These are phyloP conservation scores for Selaginella tamariscina DNA, from an alignment of 75 land plant genomes.

Conservation along the genomic window DNA sequence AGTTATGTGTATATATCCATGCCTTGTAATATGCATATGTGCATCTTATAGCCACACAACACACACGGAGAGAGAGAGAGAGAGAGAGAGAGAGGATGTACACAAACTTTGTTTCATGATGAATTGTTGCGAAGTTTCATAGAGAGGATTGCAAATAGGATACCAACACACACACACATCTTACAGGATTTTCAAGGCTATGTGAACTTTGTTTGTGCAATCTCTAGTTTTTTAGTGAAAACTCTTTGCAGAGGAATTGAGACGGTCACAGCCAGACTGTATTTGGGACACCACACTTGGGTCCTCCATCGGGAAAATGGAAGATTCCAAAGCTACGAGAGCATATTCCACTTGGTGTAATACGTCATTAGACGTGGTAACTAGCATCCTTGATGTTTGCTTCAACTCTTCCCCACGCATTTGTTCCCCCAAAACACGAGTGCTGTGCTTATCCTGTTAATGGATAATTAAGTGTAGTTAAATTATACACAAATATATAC, in stretches of 20 bases:
- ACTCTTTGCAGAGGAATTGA: slow-evolving; percentile 3
- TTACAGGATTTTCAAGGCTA: background rate
- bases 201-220: slow-evolving; percentile 5
- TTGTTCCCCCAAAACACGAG: slow-evolving; percentile 10
- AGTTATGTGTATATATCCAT: too few species aligned
- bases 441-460: background rate
- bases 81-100: too few species aligned
- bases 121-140: too few species aligned
- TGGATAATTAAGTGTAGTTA: background rate
- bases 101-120: too few species aligned
- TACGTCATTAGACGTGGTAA: background rate
- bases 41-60: too few species aligned
- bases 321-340: background rate
- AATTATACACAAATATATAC: background rate
- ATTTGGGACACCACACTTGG: background rate
- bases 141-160: too few species aligned
- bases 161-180: too few species aligned
- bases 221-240: slow-evolving; percentile 2
- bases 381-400: slow-evolving; percentile 2
- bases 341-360: slow-evolving; percentile 6
- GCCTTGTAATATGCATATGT: too few species aligned
- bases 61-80: too few species aligned
- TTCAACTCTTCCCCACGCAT: slow-evolving; percentile 5
- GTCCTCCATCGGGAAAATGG: slow-evolving; percentile 1
- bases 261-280: slow-evolving; percentile 8